A percentile compares a stretch with the other conserved stretches of the same genome.
phyloP scores from a whole-genome alignment of 306 rosid genomes.

The Quercus alba region DNA sequence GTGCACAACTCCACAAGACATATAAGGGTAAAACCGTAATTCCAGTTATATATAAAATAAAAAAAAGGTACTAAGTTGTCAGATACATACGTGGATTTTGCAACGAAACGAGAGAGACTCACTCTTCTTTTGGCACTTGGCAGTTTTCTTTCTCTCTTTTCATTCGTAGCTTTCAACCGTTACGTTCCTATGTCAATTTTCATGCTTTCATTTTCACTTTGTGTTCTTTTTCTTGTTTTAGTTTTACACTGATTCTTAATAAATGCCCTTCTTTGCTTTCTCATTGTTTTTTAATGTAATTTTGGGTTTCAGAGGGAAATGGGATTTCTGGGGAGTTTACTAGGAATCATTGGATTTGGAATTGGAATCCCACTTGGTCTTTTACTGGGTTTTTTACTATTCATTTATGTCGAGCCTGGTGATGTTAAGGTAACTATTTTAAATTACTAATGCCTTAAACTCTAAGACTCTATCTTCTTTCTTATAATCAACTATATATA shows the following conservation, averaged over 20 bases:
- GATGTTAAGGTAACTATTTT: constrained; percentile 18
- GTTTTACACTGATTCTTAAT: neutral
- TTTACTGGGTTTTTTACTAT: constrained; percentile 15
- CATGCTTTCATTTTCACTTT: neutral
- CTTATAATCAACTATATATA: neutral
- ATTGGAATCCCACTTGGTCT: constrained; percentile 25
- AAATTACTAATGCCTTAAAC: neutral
- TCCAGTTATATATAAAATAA: neutral
- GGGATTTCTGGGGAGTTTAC: constrained; percentile 4
- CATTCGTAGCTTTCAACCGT: neutral
- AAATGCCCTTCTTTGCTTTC: neutral
- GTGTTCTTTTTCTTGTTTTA: neutral
- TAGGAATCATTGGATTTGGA: constrained; percentile 21
- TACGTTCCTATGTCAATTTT: constrained; percentile 4
- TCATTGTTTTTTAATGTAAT: neutral
- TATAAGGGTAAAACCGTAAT: neutral
- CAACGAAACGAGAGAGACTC: neutral
- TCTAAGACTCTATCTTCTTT: neutral
- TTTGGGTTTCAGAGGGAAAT: neutral
- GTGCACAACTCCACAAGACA: neutral
- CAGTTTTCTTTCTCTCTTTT: neutral
- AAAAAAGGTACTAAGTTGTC: neutral
- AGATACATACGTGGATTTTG: neutral
- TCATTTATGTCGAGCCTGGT: constrained; percentile 10
- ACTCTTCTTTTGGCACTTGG: neutral